Conservation (phyloP, 805 yeast species). For the Candida schatavii region DNA sequence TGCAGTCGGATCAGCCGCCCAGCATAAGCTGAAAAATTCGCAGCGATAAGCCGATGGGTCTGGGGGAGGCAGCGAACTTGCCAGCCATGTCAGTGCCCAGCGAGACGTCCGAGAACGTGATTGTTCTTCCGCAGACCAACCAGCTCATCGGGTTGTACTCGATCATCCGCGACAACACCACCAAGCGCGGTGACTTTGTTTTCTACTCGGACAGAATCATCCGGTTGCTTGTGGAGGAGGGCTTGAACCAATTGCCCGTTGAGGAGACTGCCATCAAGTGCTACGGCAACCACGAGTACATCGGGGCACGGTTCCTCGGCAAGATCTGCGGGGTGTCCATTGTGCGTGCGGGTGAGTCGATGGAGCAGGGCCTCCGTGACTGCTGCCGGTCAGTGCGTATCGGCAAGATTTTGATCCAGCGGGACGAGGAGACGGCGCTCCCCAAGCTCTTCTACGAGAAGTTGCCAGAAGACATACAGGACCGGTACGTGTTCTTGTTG, state of each 20-base stretch:
- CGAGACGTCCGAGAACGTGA: constrained; percentile 49
- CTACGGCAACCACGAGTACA: constrained; percentile 67
- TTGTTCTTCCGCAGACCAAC: constrained; percentile 79
- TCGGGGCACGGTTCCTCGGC: constrained; percentile 82
- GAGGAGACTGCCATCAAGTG: constrained; percentile 64
- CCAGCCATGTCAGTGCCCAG: constrained; percentile 14
- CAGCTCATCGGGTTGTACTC: constrained; percentile 86
- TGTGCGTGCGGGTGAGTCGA: constrained; percentile 97
- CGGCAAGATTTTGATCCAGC: constrained; percentile 93
- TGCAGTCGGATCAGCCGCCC: no score
- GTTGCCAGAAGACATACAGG: constrained; percentile 86
- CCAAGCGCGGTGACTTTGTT: constrained; percentile 88
- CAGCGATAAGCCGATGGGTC: no score
- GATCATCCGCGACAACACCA: constrained; percentile 78
- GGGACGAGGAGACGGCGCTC: constrained; percentile 95
- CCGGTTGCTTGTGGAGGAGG: constrained; percentile 90
- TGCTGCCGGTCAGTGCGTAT: constrained; percentile 95
- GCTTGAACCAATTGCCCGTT: constrained; percentile 92
- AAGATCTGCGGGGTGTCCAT: constrained; percentile 98
- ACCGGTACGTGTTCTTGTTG: constrained; percentile 82
- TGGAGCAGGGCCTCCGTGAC: constrained; percentile 98
- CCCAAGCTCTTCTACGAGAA: constrained; percentile 93
- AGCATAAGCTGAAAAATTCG: no score
- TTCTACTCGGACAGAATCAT: constrained; percentile 95
- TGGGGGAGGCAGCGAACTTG: no score